Evolutionary conservation across 169 alveolate genomes (phyloP), one percentile per base, ranked within the genome.

Genomic region (Plasmodium relictum): DNA sequence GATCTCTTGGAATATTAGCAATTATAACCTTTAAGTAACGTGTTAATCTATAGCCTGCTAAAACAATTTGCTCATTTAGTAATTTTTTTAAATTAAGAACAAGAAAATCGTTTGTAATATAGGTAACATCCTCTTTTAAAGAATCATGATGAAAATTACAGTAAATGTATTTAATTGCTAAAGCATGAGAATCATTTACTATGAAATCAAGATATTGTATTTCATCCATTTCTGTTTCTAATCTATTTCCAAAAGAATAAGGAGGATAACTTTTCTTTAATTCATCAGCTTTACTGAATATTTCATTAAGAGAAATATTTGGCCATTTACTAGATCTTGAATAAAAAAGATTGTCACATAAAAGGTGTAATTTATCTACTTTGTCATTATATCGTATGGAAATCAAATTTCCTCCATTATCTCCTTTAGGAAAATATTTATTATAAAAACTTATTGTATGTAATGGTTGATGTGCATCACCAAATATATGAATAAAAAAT

Each of bases 381-480:
- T 69, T 68, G 5, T 83, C 26, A 54, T 83, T 37, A 66, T 66
- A 83, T 42, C n/a, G 10, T 50, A 83, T 12, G 66, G 54, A 16
- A 39, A 83, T 83, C 16, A 37, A 42, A 2, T 61, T 95, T 6
- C 97, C 98, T 9, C 97, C 97, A n/a, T 14, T 39, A 86, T 96
- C 98, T 22, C 97, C 97, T 10, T 92, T 8, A 24, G 94, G 94
- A 71, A 90, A 95, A 70, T 73, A 50, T 42, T 71, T 63, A 58
- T 94, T 74, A 68, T 37, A 94, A 54, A 92, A 74, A 3, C 88
- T 73, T 20, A 91, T 45, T 18, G 80, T 39, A 71, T 96, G 98
- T 44, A 96, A 88, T 9, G 98, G 98, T 68, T 96, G 94, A 70
- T 96, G 98, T 3, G 93, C 54, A 89, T 96, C 98, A 12, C 98